Conservation (phyloP, 208 protist genomes). For the Sergeia podlipaevii region DNA sequence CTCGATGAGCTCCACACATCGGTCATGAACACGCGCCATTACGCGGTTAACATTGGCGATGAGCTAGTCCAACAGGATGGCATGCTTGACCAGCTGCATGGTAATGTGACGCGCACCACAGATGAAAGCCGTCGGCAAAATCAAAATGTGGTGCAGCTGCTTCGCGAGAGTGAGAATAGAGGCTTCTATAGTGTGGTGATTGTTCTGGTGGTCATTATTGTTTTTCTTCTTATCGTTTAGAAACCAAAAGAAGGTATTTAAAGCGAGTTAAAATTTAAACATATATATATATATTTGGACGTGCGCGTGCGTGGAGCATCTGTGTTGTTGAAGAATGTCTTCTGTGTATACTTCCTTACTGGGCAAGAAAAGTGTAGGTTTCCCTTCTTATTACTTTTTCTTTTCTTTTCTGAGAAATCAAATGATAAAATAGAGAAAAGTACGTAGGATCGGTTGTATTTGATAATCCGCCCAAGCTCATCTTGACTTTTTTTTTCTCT, state of each 20-base stretch:
- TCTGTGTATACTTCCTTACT: too few relatives aligned
- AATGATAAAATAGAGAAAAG: too few relatives aligned
- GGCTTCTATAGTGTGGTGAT: constrained; percentile 69
- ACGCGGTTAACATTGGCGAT: constrained; percentile 70
- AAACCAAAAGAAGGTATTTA: too few relatives aligned
- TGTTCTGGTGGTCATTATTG: constrained; percentile 60
- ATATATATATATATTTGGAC: neutral
- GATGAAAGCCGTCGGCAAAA: constrained; percentile 80
- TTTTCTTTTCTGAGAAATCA: too few relatives aligned
- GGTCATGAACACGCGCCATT: constrained; percentile 80
- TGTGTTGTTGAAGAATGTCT: too few relatives aligned
- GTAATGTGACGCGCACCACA: constrained; percentile 40
- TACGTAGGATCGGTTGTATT: too few relatives aligned
- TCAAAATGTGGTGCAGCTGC: constrained; percentile 59
- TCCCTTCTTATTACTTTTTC: too few relatives aligned
- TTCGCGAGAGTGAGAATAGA: constrained; percentile 62
- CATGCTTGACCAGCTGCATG: constrained; percentile 72
- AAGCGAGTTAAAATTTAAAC: too few relatives aligned
- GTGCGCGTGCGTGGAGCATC: too few relatives aligned
- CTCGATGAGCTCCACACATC: constrained; percentile 82
- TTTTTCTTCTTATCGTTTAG: constrained; percentile 67
- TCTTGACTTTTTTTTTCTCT: too few relatives aligned
- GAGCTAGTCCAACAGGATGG: constrained; percentile 65
- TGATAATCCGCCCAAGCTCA: too few relatives aligned
- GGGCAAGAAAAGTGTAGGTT: too few relatives aligned